A percentile compares a stretch with the other conserved stretches of the same genome.
These are phyloP conservation scores for Physaria fendleri DNA, from an alignment of 345 rosid genomes.

Conservation along the genomic window DNA sequence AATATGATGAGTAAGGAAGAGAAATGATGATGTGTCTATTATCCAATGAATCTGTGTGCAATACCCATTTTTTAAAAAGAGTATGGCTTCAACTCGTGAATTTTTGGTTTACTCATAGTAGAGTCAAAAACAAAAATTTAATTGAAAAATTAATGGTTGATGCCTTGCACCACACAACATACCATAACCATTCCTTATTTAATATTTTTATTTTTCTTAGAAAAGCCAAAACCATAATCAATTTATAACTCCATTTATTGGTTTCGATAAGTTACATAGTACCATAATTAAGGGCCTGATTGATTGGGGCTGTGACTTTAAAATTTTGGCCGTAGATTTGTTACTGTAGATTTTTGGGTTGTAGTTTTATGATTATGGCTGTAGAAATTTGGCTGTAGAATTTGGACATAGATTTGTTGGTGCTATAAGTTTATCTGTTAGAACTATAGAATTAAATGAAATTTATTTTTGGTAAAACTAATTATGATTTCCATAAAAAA, in stretches of 20 bases:
- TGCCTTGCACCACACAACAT: slow-evolving; percentile 14
- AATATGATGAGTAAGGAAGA: neutral
- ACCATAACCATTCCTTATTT: slow-evolving; percentile 10
- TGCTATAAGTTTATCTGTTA: no score
- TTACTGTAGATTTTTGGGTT: no score
- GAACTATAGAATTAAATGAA: no score
- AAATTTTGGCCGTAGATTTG: no score
- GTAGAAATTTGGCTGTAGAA: no score
- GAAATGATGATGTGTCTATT: slow-evolving; percentile 8
- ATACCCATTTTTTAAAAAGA: neutral
- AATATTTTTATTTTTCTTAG: neutral
- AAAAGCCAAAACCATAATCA: slow-evolving; percentile 1
- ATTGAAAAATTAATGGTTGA: neutral
- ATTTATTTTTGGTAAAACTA: no score
- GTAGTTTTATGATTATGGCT: no score
- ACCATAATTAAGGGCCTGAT: no score
- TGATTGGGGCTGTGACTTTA: no score
- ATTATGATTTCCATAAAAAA: no score
- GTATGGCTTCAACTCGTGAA: slow-evolving; percentile 18
- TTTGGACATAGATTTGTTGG: no score
- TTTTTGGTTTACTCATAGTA: neutral
- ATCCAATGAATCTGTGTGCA: slow-evolving; percentile 16
- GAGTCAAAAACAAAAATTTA: slow-evolving; percentile 1
- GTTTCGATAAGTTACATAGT: neutral
- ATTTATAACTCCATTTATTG: neutral